Conservation (phyloP, 352 stramenopile species). For the Phytophthora crassamura region DNA sequence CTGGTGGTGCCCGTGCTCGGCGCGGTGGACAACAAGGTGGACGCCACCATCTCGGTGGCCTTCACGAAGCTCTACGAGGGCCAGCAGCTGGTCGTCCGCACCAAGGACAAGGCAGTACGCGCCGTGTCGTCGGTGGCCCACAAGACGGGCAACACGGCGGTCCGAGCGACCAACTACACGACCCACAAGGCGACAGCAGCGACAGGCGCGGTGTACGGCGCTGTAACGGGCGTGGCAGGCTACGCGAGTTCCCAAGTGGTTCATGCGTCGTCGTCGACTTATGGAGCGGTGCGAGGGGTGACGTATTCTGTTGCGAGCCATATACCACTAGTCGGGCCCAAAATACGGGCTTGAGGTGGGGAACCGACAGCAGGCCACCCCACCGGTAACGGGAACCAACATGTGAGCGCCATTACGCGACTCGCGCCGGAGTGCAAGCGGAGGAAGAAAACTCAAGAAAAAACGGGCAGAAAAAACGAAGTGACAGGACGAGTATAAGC, state of each 20-base stretch:
- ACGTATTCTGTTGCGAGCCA: conserved; percentile 67
- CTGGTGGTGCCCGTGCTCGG: conserved; percentile 63
- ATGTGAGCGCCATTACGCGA: conserved; percentile 24
- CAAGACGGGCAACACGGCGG: conserved; percentile 51
- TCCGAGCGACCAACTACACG: conserved; percentile 68
- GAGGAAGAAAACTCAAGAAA: conserved; percentile 28
- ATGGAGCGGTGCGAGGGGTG: conserved; percentile 55
- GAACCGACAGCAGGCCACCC: conserved; percentile 44
- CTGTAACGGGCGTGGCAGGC: conserved; percentile 52
- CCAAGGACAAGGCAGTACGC: conserved; percentile 63
- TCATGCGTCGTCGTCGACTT: conserved; percentile 75
- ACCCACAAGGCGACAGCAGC: conserved; percentile 43
- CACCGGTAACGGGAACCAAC: conserved; percentile 48
- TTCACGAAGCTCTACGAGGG: conserved; percentile 72
- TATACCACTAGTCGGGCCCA: conserved; percentile 69
- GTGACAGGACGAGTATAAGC: conserved; percentile 39
- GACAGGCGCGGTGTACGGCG: conserved; percentile 41
- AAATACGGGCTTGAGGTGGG: conserved; percentile 69
- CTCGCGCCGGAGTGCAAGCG: conserved; percentile 30
- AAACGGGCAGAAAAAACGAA: conserved; percentile 37
- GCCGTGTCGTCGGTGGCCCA: conserved; percentile 45
- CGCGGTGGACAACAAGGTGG: conserved; percentile 76
- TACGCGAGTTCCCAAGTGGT: conserved; percentile 67
- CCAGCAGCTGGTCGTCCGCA: conserved; percentile 67
- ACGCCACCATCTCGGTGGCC: conserved; percentile 65